Percentiles rank a stretch among this genome's conserved stretches.
phyloP scores from a whole-genome alignment of 305 asterid species.

The Fraxinus velutina region DNA sequence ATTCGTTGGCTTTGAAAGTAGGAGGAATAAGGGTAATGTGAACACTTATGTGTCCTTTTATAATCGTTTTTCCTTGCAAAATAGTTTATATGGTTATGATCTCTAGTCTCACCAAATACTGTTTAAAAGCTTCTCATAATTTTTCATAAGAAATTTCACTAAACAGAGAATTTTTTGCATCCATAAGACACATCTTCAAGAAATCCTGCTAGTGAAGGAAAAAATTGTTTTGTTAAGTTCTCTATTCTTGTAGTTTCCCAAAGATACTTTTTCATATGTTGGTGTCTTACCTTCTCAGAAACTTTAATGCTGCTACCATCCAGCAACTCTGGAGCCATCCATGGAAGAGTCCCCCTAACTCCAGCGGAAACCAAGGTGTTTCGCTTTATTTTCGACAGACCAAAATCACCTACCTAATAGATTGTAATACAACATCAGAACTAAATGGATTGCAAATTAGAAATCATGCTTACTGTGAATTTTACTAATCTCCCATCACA shows the following conservation, averaged over 20 bases:
- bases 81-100: slow-evolving; percentile 10
- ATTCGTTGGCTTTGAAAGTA: slow-evolving; percentile 1
- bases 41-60: slow-evolving; percentile 7
- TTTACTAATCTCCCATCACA: background rate
- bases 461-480: background rate
- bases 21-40: background rate
- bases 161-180: background rate
- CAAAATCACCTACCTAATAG: slow-evolving; percentile 80
- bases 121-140: slow-evolving; percentile 7
- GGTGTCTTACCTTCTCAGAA: slow-evolving; percentile 65
- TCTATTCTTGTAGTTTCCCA: slow-evolving; percentile 10
- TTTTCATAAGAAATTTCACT: slow-evolving; percentile 9
- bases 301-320: slow-evolving; percentile 80
- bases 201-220: background rate
- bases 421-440: slow-evolving; percentile 21
- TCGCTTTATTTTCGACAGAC: slow-evolving; percentile 69
- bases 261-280: slow-evolving; percentile 4
- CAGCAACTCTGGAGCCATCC: slow-evolving; percentile 91
- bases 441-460: slow-evolving; percentile 2
- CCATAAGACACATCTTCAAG: background rate
- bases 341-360: slow-evolving; percentile 80
- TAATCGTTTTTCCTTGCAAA: background rate
- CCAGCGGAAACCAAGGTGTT: slow-evolving; percentile 90
- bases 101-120: background rate
- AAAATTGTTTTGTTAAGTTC: slow-evolving; percentile 17